Base-by-base conservation (phyloP, 2,329 filamentous ascomycete genomes). In the Fusarium nanum region DNA sequence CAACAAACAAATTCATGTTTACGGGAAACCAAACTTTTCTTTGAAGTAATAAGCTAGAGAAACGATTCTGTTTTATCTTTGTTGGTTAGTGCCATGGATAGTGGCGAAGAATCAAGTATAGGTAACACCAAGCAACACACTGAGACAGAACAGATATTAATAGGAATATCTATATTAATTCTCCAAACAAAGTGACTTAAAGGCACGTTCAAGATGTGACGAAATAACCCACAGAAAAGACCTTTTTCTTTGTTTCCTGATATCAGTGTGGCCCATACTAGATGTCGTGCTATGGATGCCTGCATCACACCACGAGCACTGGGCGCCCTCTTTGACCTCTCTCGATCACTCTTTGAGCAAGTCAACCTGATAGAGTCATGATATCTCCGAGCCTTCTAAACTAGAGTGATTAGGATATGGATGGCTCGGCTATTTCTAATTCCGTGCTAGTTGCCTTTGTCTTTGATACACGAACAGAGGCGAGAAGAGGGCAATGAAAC, bases 401-500 rank as follows among this genome's bases (percentile, higher is more conserved):
- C 25, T 32, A 49, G 30, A 60, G 18, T 13, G 34, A 49, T 32
- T 41, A 18, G 25, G 50, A 64, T 63, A 37, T 37, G 34, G 20
- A 56, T 27, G 48, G 44, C 20, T 41, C 62, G 62, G 63, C 10
- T 16, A 55, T 34, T 66, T 34, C 61, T 55, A 40, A 18, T 61
- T 61, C 34, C 11, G 55, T 67, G 37, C 61, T 66, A 67, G 63
- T 55, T 32, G 37, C 45, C 27, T 34, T 55, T 40, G 37, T 49
- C 27, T 34, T 34, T 61, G 34, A 50, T 27, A 32, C 32, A 45
- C 42, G 48, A 66, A 50, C 42, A 61, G 60, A 65, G 48, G 62
- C 49, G 48, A 37, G 54, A 59, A 46, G 60, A 48, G 32, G 47
- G 61, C 42, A 66, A 58, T 64, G 60, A 64, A 64, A 64, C 52